Percentiles rank a stretch among this genome's conserved stretches.
Conservation (phyloP, 2,329 filamentous ascomycete species). For the Penicillium fuscoglaucum region DNA sequence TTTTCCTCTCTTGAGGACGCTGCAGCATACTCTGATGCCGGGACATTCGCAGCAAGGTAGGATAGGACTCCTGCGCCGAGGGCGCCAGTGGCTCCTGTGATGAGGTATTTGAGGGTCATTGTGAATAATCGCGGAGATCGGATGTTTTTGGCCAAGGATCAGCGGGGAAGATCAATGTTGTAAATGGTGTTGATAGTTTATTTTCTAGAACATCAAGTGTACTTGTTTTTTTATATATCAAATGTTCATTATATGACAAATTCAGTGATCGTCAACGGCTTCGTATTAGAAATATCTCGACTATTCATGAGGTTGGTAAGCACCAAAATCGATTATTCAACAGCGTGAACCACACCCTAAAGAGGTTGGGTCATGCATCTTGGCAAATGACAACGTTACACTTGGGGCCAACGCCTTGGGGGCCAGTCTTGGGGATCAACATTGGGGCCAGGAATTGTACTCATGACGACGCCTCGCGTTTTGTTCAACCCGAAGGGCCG, state of each 20-base stretch:
- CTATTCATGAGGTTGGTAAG: not conserved
- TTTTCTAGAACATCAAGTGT: not conserved
- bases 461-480: not conserved
- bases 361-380: not conserved
- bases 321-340: not conserved
- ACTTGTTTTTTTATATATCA: not conserved
- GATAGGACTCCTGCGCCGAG: slow-evolving; percentile 37
- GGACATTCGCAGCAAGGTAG: slow-evolving; percentile 38
- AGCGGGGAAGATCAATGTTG: not conserved
- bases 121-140: not conserved
- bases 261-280: not conserved
- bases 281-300: not conserved
- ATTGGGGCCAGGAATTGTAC: not conserved
- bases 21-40: slow-evolving; percentile 50
- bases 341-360: not conserved
- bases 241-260: not conserved
- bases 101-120: slow-evolving; percentile 41
- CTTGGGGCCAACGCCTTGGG: not conserved
- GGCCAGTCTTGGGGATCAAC: no score
- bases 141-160: not conserved
- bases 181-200: not conserved
- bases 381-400: not conserved
- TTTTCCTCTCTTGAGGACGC: slow-evolving; percentile 50
- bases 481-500: not conserved
- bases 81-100: slow-evolving; percentile 42